A percentile compares a stretch with the other conserved stretches of the same genome.
Conservation (phyloP, 495 filamentous ascomycete species). For the Neurospora discreta region DNA sequence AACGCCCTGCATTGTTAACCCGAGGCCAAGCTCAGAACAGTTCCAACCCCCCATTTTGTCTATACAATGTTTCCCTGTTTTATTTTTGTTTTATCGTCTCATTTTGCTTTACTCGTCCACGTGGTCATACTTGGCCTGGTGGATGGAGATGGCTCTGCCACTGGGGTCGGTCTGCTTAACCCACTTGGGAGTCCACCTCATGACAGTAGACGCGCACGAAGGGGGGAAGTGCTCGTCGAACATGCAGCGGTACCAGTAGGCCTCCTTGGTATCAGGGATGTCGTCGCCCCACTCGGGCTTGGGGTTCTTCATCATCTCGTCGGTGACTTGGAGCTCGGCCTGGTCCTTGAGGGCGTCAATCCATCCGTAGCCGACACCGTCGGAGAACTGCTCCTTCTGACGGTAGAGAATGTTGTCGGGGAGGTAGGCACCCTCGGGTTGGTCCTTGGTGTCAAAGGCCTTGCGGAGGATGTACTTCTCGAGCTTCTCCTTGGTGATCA, state of each 20-base stretch:
- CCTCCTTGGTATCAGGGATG: slow-evolving; percentile 91
- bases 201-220: slow-evolving; percentile 82
- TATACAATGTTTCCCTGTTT: not conserved
- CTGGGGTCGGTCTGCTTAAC: slow-evolving; percentile 90
- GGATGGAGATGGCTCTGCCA: slow-evolving; percentile 64
- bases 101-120: slow-evolving; percentile 11
- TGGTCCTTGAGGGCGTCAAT: slow-evolving; percentile 94
- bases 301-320: slow-evolving; percentile 95
- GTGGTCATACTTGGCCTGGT: slow-evolving; percentile 55
- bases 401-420: slow-evolving; percentile 93
- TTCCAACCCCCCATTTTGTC: not conserved
- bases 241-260: slow-evolving; percentile 97
- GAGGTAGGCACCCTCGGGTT: slow-evolving; percentile 74
- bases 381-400: slow-evolving; percentile 98
- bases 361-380: slow-evolving; percentile 98
- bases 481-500: slow-evolving; percentile 82
- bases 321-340: slow-evolving; percentile 76
- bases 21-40: not conserved
- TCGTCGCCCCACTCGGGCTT: slow-evolving; percentile 90
- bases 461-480: slow-evolving; percentile 98
- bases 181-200: slow-evolving; percentile 98
- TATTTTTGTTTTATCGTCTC: not conserved
- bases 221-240: slow-evolving; percentile 97
- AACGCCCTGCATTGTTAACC: not conserved
- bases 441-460: slow-evolving; percentile 86